Evolutionary conservation across 345 rosid genomes (phyloP).

Genomic region (Syzygium grande): DNA sequence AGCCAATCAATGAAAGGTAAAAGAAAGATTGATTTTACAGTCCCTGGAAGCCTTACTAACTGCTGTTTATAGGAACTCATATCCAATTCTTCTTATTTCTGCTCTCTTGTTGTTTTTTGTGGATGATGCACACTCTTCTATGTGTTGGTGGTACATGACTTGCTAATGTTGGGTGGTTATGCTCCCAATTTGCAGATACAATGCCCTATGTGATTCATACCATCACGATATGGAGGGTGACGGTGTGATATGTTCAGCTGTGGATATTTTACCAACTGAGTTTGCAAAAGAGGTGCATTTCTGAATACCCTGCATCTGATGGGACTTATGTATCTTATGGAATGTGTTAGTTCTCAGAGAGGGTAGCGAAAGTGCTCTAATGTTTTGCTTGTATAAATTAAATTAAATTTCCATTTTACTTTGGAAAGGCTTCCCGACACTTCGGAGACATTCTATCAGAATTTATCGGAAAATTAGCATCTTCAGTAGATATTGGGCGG

Average conservation of each 20-base stretch:
- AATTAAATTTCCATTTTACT: background rate
- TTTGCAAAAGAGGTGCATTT: constrained; percentile 84
- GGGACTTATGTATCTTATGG: constrained; percentile 1
- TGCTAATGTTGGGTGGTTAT: background rate
- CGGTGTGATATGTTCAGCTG: constrained; percentile 69
- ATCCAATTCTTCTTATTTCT: background rate
- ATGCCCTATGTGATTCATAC: constrained; percentile 49
- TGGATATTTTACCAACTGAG: constrained; percentile 91
- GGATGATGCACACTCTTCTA: background rate
- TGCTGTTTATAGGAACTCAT: background rate
- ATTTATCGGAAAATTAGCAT: constrained; percentile 68
- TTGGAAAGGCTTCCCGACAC: constrained; percentile 77
- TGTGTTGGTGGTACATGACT: background rate
- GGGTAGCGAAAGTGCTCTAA: background rate
- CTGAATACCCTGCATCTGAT: background rate
- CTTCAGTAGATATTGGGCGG: constrained; percentile 35
- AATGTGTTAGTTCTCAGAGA: background rate
- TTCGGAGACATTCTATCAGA: constrained; percentile 81
- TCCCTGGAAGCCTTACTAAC: background rate
- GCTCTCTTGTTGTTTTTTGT: background rate
- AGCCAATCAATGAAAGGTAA: background rate
- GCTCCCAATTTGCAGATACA: constrained; percentile 35
- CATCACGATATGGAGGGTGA: constrained; percentile 75
- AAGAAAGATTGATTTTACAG: background rate
- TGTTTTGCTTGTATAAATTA: background rate